Conservation (phyloP, 225 moss, liverwort and hornwort genomes). For the Sphagnum tenellum region DNA sequence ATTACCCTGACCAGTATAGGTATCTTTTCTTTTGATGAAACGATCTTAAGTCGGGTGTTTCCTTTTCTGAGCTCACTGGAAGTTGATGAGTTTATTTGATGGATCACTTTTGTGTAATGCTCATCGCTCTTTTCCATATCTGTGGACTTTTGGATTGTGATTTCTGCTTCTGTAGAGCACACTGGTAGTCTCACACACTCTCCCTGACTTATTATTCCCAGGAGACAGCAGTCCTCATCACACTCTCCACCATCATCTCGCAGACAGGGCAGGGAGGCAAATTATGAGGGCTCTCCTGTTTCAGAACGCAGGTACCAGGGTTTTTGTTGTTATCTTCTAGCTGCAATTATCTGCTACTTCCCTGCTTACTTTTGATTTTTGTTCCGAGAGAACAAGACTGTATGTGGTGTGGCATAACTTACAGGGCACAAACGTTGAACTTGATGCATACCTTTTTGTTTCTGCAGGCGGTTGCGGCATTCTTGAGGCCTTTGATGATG, state of each 20-base stretch:
- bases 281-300: conserved; percentile 18
- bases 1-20: conserved; percentile 22
- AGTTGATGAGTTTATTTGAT: not conserved
- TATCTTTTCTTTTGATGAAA: not conserved
- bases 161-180: too few relatives aligned
- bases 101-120: not conserved
- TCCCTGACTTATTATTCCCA: not conserved
- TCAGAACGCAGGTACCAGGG: conserved; percentile 21
- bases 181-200: conserved; percentile 14
- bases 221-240: not conserved
- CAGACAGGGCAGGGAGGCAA: conserved; percentile 23
- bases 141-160: too few relatives aligned
- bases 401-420: not conserved
- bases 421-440: not conserved
- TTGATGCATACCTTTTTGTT: not conserved
- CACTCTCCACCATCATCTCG: conserved; percentile 22
- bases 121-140: too few relatives aligned
- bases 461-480: conserved; percentile 28
- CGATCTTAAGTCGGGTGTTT: not conserved
- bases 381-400: not conserved
- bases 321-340: not conserved
- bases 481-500: conserved; percentile 2
- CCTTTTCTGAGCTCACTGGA: not conserved
- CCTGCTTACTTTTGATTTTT: too few relatives aligned
- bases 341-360: too few relatives aligned